Percentiles rank a stretch among this genome's conserved stretches.
Conservation (phyloP, 306 rosid genomes). For the Vigna mungo region DNA sequence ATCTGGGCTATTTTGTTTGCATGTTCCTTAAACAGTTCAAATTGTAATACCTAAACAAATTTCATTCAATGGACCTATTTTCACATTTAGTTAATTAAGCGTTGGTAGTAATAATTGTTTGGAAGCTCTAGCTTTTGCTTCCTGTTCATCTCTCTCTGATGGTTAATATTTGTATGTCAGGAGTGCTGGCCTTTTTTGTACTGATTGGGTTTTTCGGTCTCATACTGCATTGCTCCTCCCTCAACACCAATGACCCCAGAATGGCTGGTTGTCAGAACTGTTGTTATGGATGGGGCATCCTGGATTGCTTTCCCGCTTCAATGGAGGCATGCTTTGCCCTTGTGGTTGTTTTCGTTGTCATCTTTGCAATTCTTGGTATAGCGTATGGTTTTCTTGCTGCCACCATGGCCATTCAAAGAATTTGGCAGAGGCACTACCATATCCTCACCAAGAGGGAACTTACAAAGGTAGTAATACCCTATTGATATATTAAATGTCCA, state of each 20-base stretch:
- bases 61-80: conserved; percentile 12
- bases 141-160: conserved; percentile 19
- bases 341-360: conserved; percentile 87
- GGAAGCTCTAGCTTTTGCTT: conserved; percentile 29
- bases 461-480: conserved; percentile 66
- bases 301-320: conserved; percentile 99
- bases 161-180: conserved; percentile 52
- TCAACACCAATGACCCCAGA: conserved; percentile 84
- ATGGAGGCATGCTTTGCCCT: conserved; percentile 99
- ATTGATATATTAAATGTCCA: not conserved
- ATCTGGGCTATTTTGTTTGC: not conserved
- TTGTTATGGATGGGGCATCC: conserved; percentile 98
- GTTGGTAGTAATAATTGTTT: conserved; percentile 9
- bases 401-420: conserved; percentile 97
- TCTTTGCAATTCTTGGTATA: conserved; percentile 97
- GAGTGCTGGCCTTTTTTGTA: conserved; percentile 95
- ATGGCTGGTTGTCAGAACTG: conserved; percentile 99
- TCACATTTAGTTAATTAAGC: conserved; percentile 24
- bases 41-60: not conserved
- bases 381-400: conserved; percentile 97
- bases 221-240: conserved; percentile 91
- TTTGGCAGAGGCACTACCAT: conserved; percentile 99
- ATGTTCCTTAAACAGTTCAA: conserved; percentile 12
- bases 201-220: conserved; percentile 96
- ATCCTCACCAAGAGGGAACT: conserved; percentile 98